Percentiles rank a stretch among this genome's conserved stretches.
These are phyloP conservation scores for Byssochlamys sp. DNA, from an alignment of 2,329 filamentous ascomycete genomes.

Conservation along the genomic window DNA sequence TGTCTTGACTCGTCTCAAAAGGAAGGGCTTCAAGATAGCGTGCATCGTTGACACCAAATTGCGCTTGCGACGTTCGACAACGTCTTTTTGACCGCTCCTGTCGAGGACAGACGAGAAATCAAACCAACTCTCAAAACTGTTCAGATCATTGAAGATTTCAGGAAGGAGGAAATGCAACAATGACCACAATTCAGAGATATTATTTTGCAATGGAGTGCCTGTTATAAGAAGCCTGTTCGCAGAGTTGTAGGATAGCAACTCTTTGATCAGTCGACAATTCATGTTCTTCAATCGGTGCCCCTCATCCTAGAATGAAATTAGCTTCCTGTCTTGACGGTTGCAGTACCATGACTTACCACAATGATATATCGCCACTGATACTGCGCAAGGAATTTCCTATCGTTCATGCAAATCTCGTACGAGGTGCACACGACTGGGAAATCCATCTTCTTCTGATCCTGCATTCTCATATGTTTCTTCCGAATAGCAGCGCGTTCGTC, in stretches of 20 bases:
- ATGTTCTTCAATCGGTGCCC: slow-evolving; percentile 96
- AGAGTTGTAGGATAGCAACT: slow-evolving; percentile 78
- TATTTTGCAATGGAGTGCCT: slow-evolving; percentile 90
- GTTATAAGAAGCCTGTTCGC: slow-evolving; percentile 88
- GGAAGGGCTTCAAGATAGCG: slow-evolving; percentile 79
- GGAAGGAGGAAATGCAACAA: slow-evolving; percentile 86
- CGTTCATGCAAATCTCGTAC: slow-evolving; percentile 91
- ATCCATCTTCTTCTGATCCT: slow-evolving; percentile 56
- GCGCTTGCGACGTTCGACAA: slow-evolving; percentile 67
- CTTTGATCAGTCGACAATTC: slow-evolving; percentile 81
- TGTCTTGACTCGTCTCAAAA: slow-evolving; percentile 79
- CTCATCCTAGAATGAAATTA: slow-evolving; percentile 56
- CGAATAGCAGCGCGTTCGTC: slow-evolving; percentile 68
- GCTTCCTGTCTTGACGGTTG: slow-evolving; percentile 8
- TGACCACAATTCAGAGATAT: slow-evolving; percentile 89
- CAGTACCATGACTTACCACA: slow-evolving; percentile 48
- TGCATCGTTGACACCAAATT: slow-evolving; percentile 81
- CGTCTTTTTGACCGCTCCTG: slow-evolving; percentile 65
- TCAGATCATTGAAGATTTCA: slow-evolving; percentile 83
- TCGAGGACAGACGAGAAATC: slow-evolving; percentile 90
- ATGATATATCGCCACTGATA: slow-evolving; percentile 98
- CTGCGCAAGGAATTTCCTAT: slow-evolving; percentile 67
- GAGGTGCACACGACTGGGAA: slow-evolving; percentile 92
- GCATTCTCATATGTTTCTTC: slow-evolving; percentile 55
- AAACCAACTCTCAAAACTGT: slow-evolving; percentile 91